These are phyloP conservation scores for Piper betle DNA, from an alignment of 164 flowering plant species.

Conservation along the genomic window DNA sequence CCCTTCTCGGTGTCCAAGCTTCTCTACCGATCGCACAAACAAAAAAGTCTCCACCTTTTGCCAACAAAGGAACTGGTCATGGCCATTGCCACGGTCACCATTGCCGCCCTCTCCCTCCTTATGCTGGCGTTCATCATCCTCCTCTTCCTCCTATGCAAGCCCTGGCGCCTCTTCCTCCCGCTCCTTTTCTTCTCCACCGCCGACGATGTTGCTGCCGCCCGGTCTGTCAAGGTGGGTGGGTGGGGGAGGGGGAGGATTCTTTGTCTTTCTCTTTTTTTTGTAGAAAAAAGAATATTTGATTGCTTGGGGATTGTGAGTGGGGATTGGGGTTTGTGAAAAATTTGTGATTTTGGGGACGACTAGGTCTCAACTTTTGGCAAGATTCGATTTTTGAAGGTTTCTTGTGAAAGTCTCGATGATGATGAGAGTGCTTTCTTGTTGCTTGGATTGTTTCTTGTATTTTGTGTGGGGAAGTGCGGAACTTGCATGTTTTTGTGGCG, in stretches of 20 bases:
- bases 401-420: too few relatives aligned
- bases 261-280: background rate
- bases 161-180: conserved; percentile 64
- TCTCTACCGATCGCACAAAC: too few relatives aligned
- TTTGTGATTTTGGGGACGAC: too few relatives aligned
- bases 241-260: background rate
- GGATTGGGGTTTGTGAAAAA: too few relatives aligned
- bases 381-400: too few relatives aligned
- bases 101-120: conserved; percentile 18
- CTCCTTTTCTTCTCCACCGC: conserved; percentile 5
- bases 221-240: background rate
- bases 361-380: too few relatives aligned
- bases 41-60: too few relatives aligned
- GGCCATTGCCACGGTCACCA: conserved; percentile 3
- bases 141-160: conserved; percentile 51
- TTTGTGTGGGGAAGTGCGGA: background rate
- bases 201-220: background rate
- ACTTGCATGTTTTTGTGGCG: background rate
- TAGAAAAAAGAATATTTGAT: background rate
- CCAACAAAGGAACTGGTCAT: too few relatives aligned
- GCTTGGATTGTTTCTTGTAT: background rate
- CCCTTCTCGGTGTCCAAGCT: too few relatives aligned
- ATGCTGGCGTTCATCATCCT: conserved; percentile 50
- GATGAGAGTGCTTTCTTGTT: too few relatives aligned
- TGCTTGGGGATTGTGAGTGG: too few relatives aligned